These are phyloP conservation scores for Corylus americana DNA, from an alignment of 306 rosid genomes.

Conservation along the genomic window DNA sequence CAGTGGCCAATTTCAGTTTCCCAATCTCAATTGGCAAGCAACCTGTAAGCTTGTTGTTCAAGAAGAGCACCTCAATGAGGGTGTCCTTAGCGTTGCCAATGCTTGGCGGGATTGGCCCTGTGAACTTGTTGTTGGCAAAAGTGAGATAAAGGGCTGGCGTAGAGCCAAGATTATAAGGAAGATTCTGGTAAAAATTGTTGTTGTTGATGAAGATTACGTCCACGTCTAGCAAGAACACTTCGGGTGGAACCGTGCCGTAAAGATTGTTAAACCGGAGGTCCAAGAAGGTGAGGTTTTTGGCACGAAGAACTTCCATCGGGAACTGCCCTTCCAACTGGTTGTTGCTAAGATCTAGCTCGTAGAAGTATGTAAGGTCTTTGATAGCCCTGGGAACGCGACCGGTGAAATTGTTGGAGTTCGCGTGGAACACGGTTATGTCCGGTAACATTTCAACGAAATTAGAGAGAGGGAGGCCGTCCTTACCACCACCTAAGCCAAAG, in stretches of 20 bases:
- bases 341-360: conserved; percentile 79
- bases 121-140: conserved; percentile 60
- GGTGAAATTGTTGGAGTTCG: conserved; percentile 68
- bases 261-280: conserved; percentile 66
- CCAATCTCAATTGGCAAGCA: conserved; percentile 78
- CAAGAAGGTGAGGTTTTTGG: conserved; percentile 40
- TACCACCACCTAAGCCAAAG: background rate
- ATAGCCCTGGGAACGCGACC: conserved; percentile 19
- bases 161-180: conserved; percentile 57
- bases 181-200: conserved; percentile 29
- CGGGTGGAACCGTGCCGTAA: conserved; percentile 32
- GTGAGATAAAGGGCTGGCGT: conserved; percentile 67
- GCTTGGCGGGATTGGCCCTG: conserved; percentile 60
- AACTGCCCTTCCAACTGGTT: conserved; percentile 38
- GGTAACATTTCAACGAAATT: conserved; percentile 30
- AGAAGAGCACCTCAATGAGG: conserved; percentile 66
- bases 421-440: conserved; percentile 65
- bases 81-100: conserved; percentile 45
- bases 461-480: background rate
- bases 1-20: conserved; percentile 30
- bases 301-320: conserved; percentile 34
- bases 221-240: conserved; percentile 38
- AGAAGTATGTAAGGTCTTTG: conserved; percentile 24
- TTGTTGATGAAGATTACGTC: conserved; percentile 76
- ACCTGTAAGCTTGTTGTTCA: conserved; percentile 50